Evolutionary conservation across 108 stramenopile genomes (phyloP).

Genomic region (Nitzschia sp.): DNA sequence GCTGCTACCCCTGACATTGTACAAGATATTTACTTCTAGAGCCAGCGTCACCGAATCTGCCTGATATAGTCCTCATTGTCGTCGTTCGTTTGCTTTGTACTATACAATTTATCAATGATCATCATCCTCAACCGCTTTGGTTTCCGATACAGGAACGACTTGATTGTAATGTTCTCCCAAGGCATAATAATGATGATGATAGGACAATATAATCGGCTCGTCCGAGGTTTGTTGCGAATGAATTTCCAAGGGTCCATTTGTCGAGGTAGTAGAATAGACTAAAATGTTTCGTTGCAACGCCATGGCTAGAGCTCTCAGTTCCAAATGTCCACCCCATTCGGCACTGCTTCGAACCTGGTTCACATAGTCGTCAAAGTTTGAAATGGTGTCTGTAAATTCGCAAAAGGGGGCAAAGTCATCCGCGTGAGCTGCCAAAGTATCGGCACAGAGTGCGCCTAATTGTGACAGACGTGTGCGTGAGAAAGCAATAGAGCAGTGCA

Average conservation of each 20-base stretch:
- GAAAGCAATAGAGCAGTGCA: no score
- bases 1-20: no score
- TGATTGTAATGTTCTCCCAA: constrained; percentile 99
- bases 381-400: constrained; percentile 63
- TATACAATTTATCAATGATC: no score
- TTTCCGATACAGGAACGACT: constrained; percentile 62
- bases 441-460: constrained; percentile 65
- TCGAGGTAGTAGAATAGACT: constrained; percentile 73
- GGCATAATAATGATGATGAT: constrained; percentile 96
- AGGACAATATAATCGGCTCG: constrained; percentile 74
- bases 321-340: constrained; percentile 98
- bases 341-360: constrained; percentile 73
- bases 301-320: constrained; percentile 83
- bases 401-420: constrained; percentile 92
- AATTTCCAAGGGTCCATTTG: constrained; percentile 44
- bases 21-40: no score
- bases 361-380: constrained; percentile 84
- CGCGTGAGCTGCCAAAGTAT: constrained; percentile 52
- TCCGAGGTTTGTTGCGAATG: constrained; percentile 33
- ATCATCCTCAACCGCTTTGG: no score
- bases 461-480: no score
- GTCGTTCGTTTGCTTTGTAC: no score
- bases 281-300: constrained; percentile 84
- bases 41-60: no score
- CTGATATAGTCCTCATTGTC: no score